Base-by-base conservation (phyloP, 2,329 filamentous ascomycete species). In the Diatrype stigma region DNA sequence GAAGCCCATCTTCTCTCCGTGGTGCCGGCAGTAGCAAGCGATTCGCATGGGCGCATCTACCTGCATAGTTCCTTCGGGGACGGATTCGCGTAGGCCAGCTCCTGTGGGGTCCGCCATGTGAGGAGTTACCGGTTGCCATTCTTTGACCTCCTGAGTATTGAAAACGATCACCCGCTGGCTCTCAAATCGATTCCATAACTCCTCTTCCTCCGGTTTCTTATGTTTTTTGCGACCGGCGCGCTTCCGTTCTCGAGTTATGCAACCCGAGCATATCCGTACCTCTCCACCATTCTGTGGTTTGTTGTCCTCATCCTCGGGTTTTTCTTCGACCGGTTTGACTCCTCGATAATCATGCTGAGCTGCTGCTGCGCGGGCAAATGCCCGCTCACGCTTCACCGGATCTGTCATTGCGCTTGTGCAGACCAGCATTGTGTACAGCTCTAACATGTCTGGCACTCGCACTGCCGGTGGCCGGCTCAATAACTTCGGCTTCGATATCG, bases 21-120 rank as follows among this genome's bases (percentile, higher is more conserved):
- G 93, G 66, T 99, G 93, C 19, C 93, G 85, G 71, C 93, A 97
- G 70, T 97, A 99, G 68, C 93, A 99, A 22, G 92, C 90, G 62
- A 99, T 96, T 10, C 93, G 86, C 92, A 97, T 96, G 0, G 90
- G 91, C 2, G 90, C 84, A 59, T 92, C 86, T 21, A 96, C 85
- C 63, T 90, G 86, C 74, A 90, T 84, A 6, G 86, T 82, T 47
- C 82, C 84, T 77, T 75, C 42, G 70, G 75, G 53, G 72, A 76
- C 69, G n/a, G 75, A 70, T 51, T 79, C 74, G 46, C 70, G 69
- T 21, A 70, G 68, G 37, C 73, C 74, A 46, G 70, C 63, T 42
- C 61, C 67, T 55, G 69, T 74, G 56, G 65, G 69, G 62, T 78
- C 74, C 51, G 70, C 71, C 62, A 73, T 61, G 63, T 81, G 74